These are phyloP conservation scores for Tylopilus rubrobrunneus DNA, from an alignment of 768 basidiomycete species.

Conservation along the genomic window DNA sequence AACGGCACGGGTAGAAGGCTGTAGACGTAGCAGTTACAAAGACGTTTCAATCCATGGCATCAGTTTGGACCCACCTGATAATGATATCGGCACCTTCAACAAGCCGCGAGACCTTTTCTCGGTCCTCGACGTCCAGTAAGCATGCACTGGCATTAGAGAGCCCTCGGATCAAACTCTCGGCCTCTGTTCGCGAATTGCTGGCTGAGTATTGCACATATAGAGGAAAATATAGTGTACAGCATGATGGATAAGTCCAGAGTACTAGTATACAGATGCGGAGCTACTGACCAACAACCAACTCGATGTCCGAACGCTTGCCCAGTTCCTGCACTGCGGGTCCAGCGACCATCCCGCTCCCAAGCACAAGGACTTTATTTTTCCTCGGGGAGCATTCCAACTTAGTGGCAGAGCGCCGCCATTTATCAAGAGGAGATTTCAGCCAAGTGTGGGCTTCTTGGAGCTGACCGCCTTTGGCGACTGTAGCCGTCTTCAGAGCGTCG, in stretches of 20 bases:
- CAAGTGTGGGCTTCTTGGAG: slow-evolving; percentile 53
- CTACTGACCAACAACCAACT: slow-evolving; percentile 72
- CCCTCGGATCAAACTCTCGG: slow-evolving; percentile 39
- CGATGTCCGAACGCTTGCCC: slow-evolving; percentile 54
- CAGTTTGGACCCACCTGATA: slow-evolving; percentile 58
- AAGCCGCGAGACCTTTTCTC: slow-evolving; percentile 42
- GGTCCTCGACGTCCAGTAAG: slow-evolving; percentile 57
- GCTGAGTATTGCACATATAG: slow-evolving; percentile 40
- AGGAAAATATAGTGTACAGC: slow-evolving; percentile 6
- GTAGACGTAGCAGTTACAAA: neutral
- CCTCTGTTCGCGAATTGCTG: slow-evolving; percentile 65
- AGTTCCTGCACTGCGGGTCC: slow-evolving; percentile 82
- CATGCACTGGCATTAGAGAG: slow-evolving; percentile 52
- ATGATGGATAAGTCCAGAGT: slow-evolving; percentile 14
- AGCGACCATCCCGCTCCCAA: slow-evolving; percentile 96
- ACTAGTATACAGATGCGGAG: slow-evolving; percentile 8
- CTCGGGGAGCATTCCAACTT: slow-evolving; percentile 10
- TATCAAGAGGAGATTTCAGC: slow-evolving; percentile 51
- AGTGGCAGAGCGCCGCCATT: slow-evolving; percentile 31
- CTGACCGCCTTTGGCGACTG: slow-evolving; percentile 58
- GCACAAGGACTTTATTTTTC: slow-evolving; percentile 69
- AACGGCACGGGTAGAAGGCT: slow-evolving; percentile 79
- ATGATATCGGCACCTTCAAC: slow-evolving; percentile 72
- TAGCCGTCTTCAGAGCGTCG: slow-evolving; percentile 62
- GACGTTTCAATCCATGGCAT: neutral